These are phyloP conservation scores for Phymatotrichopsis omnivora DNA, from an alignment of 2,329 filamentous ascomycete species.

Conservation along the genomic window DNA sequence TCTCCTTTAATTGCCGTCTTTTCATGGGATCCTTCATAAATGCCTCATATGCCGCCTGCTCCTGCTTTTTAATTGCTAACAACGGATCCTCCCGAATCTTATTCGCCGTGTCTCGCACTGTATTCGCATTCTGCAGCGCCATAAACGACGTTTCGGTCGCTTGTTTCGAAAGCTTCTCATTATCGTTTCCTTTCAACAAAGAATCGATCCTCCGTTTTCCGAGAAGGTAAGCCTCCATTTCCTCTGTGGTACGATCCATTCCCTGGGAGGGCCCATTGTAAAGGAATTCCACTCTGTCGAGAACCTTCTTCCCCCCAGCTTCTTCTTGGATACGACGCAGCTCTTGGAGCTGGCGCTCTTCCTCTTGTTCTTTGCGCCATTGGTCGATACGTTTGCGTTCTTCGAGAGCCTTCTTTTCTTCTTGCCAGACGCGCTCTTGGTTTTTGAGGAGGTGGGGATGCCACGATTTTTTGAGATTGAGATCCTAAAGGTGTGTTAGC, in stretches of 20 bases:
- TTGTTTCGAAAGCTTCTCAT: constrained; percentile 69
- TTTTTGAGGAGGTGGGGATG: constrained; percentile 86
- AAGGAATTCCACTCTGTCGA: constrained; percentile 94
- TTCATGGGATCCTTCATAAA: constrained; percentile 69
- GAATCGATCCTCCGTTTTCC: constrained; percentile 88
- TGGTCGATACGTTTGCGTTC: constrained; percentile 92
- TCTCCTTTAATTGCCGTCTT: constrained; percentile 54
- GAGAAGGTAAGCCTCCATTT: constrained; percentile 85
- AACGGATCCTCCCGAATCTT: constrained; percentile 90
- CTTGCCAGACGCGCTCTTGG: constrained; percentile 79
- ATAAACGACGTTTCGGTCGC: constrained; percentile 35
- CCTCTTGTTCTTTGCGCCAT: constrained; percentile 82
- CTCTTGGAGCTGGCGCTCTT: constrained; percentile 87
- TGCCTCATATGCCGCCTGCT: constrained; percentile 68
- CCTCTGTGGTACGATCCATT: constrained; percentile 63
- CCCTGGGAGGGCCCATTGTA: constrained; percentile 77
- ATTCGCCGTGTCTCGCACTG: constrained; percentile 63
- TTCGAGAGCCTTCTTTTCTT: constrained; percentile 83
- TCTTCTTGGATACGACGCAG: constrained; percentile 82
- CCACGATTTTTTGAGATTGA: constrained; percentile 93
- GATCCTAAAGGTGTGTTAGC: constrained; percentile 43
- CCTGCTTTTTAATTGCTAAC: constrained; percentile 84
- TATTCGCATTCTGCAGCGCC: constrained; percentile 50
- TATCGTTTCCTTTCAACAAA: constrained; percentile 69
- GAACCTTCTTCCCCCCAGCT: constrained; percentile 68